Evolutionary conservation across 2,329 filamentous ascomycete species (phyloP), one percentile per base, ranked within the genome.

Genomic region (Orbilia ellipsospora): DNA sequence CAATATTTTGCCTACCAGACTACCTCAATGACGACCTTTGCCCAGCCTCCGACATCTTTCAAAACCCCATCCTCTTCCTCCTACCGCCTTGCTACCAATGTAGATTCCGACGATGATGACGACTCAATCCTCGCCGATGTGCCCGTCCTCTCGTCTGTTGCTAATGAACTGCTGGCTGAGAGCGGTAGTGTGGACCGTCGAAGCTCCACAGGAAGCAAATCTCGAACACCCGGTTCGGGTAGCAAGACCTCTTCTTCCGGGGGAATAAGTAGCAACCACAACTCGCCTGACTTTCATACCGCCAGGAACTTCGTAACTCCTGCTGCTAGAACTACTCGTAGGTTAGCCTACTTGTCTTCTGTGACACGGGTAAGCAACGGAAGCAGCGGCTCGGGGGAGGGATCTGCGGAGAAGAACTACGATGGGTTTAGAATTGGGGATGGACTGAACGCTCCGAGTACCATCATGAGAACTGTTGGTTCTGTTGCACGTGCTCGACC

Each of bases 141-240:
- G 36, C 73, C 73, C 12, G 66, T 70, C 56, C 73, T 77, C 61
- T 70, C 66, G 13, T 70, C 65, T 10, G 66, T 77, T 13, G 73
- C 73, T 48, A 77, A 77, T 44, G 67, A 72, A 36, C 66, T 77
- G 31, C 61, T 77, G 20, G 73, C 66, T n/a, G 67, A 77, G 54
- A 67, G 63, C 23, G 63, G 67, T 31, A 60, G 60, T 54, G 15
- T 67, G 40, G 66, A 72, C 16, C 66, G 73, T 66, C 65, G 73
- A 2, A 56, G 31, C n/a, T 72, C 66, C 12, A 36, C 50, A 0
- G 63, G 65, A 18, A 68, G 63, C 31, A 77, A 77, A 67, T 52
- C 60, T 8, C 55, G 56, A 44, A 75, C 72, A 28, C 72, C 72
- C 18, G 64, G 72, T 20, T 77, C 73, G 15, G 72, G 60, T n/a